Evolutionary conservation across 2,329 filamentous ascomycete genomes (phyloP), one percentile per base, ranked within the genome.

Genomic region (Xylaria polymorpha): DNA sequence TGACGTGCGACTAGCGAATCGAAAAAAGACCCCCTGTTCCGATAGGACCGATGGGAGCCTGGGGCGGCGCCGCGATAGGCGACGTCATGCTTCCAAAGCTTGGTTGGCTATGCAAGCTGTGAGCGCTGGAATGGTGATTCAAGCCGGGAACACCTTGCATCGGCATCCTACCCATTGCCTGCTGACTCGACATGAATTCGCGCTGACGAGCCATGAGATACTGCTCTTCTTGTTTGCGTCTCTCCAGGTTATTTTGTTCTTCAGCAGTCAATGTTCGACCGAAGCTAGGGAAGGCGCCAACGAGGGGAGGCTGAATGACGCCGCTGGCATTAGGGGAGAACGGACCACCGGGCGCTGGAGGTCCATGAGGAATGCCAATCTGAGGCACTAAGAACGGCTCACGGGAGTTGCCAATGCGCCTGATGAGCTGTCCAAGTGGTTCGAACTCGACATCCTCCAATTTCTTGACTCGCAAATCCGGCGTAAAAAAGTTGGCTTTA

Each of bases 321-420:
- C 89, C 88, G 32, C 85, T 80, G 32, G 83, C 82, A 29, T 84
- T 81, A 4, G 84, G 78, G 68, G 83, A 80, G 80, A 86, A 86
- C 5, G 85, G 81, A 2, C 85, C 82, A 46, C 82, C 79, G 71
- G 85, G 80, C 56, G 84, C 81, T 25, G 93, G 88, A 7, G 92
- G 90, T 0, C 95, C 96, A 80, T 99, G 95, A 60, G 94, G 90
- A 62, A 98, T 94, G 22, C 95, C 95, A 75, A 98, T 98, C 80
- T 99, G 95, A 37, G 96, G 96, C 35, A 99, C 97, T 55, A 99
- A 85, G 85, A 99, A 99, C 0, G 96, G 96, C 81, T 99, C 96
- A 35, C 97, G 89, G 7, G 96, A 98, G 81, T 99, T 99, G 1
- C 96, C 96, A 74, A 99, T 99, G 41, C 95, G 91, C 51, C 96